A percentile compares a stretch with the other conserved stretches of the same genome.
These are phyloP conservation scores for Collybia nuda DNA, from an alignment of 768 basidiomycete species.

Conservation along the genomic window DNA sequence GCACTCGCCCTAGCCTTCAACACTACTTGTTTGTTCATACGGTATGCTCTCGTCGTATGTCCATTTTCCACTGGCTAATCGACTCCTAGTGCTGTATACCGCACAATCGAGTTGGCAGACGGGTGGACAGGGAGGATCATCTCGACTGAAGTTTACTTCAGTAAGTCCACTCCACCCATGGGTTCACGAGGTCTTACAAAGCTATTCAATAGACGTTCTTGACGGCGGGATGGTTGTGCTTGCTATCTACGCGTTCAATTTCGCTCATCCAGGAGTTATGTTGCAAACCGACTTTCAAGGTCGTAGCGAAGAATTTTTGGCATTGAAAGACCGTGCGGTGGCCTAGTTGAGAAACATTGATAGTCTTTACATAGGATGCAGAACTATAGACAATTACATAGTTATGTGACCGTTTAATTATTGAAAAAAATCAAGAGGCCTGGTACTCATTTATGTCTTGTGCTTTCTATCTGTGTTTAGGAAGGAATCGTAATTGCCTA, in stretches of 20 bases:
- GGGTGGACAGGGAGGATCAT: slow-evolving; percentile 55
- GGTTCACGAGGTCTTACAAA: neutral
- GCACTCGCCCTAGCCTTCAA: neutral
- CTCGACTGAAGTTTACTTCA: slow-evolving; percentile 45
- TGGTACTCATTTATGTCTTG: too few relatives aligned
- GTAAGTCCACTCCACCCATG: slow-evolving; percentile 24
- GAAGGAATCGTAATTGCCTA: too few relatives aligned
- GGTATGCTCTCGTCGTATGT: neutral
- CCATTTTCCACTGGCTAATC: too few relatives aligned
- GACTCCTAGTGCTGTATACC: slow-evolving; percentile 31
- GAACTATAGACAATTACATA: too few relatives aligned
- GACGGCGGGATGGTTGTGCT: slow-evolving; percentile 49
- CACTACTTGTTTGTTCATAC: neutral
- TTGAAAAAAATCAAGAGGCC: too few relatives aligned
- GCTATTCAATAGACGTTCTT: slow-evolving; percentile 33
- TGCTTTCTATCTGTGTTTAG: too few relatives aligned
- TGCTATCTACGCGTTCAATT: slow-evolving; percentile 43
- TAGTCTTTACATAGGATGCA: too few relatives aligned
- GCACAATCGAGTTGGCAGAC: slow-evolving; percentile 46
- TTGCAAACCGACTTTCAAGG: too few relatives aligned
- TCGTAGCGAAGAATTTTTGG: too few relatives aligned
- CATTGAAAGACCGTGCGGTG: too few relatives aligned
- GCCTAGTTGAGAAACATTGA: too few relatives aligned
- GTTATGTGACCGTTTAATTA: too few relatives aligned
- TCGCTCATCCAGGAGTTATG: slow-evolving; percentile 40